These are phyloP conservation scores for Polytrichum formosum DNA, from an alignment of 225 moss, liverwort and hornwort genomes.

Conservation along the genomic window DNA sequence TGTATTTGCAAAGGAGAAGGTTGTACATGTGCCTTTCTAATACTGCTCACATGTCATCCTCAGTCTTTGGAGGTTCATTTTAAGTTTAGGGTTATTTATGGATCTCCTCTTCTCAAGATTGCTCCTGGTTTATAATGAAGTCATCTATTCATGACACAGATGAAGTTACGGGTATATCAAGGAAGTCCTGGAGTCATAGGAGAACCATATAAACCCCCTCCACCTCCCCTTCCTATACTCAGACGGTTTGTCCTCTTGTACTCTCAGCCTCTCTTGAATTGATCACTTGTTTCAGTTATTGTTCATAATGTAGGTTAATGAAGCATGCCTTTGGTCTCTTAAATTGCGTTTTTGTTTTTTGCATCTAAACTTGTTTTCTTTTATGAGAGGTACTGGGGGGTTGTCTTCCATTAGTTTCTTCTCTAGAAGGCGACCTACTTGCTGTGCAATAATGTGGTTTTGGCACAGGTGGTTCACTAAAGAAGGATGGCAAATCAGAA, in stretches of 20 bases:
- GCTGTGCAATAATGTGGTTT: background rate
- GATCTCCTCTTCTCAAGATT: background rate
- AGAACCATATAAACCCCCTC: slow-evolving; percentile 84
- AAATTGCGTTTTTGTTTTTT: too few species aligned
- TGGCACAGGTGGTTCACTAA: slow-evolving; percentile 78
- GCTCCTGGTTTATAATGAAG: background rate
- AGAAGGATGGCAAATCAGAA: slow-evolving; percentile 83
- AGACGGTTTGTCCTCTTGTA: slow-evolving; percentile 49
- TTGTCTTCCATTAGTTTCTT: too few species aligned
- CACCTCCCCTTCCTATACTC: slow-evolving; percentile 59
- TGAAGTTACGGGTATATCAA: slow-evolving; percentile 84
- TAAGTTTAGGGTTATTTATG: background rate
- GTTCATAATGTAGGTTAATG: background rate
- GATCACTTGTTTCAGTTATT: background rate
- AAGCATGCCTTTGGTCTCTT: background rate
- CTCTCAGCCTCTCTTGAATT: background rate
- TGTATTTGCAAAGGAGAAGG: background rate
- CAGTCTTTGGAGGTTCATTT: too few species aligned
- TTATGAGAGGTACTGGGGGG: too few species aligned
- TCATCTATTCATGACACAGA: slow-evolving; percentile 37
- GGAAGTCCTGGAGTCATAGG: slow-evolving; percentile 97
- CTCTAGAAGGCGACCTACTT: too few species aligned
- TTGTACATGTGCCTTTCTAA: background rate
- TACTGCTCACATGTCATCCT: too few species aligned
- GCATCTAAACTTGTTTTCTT: too few species aligned